Conservation (phyloP, 805 yeast genomes). For the Cyberlindnera saturnus region DNA sequence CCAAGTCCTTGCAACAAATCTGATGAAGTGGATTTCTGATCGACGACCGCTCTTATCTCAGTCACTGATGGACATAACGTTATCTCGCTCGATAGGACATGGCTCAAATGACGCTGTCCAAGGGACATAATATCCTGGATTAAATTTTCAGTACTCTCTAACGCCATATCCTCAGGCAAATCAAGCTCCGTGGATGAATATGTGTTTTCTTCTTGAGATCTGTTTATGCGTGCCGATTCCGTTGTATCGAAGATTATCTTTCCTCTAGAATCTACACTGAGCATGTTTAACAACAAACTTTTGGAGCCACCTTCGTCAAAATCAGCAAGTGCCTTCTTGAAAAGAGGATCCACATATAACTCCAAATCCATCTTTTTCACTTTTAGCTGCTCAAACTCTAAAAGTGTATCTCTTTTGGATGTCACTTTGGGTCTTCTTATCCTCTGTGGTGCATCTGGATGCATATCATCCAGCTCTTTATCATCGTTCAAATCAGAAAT, state of each 20-base stretch:
- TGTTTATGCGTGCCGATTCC: slow-evolving; percentile 13
- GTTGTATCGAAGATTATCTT: slow-evolving; percentile 63
- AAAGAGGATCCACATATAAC: slow-evolving; percentile 62
- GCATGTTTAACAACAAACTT: slow-evolving; percentile 55
- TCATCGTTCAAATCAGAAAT: slow-evolving; percentile 20
- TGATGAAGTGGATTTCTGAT: slow-evolving; percentile 13
- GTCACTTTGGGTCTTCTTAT: slow-evolving; percentile 14
- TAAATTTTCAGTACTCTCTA: slow-evolving; percentile 3
- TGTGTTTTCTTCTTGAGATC: slow-evolving; percentile 5
- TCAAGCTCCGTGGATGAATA: slow-evolving; percentile 22
- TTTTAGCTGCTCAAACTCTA: slow-evolving; percentile 42
- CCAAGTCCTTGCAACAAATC: slow-evolving; percentile 9
- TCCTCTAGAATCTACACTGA: slow-evolving; percentile 45
- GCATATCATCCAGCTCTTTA: slow-evolving; percentile 7
- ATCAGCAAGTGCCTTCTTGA: slow-evolving; percentile 64
- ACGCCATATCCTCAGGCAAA: slow-evolving; percentile 4
- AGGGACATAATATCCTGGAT: slow-evolving; percentile 5
- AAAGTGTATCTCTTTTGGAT: slow-evolving; percentile 38
- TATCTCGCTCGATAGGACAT: not conserved
- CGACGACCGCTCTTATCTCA: slow-evolving; percentile 16
- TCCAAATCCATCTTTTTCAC: slow-evolving; percentile 59
- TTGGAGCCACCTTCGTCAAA: slow-evolving; percentile 82
- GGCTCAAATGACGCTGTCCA: slow-evolving; percentile 10
- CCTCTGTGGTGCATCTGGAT: slow-evolving; percentile 1
- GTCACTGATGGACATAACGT: slow-evolving; percentile 17